Percentiles rank a stretch among this genome's conserved stretches.
These are phyloP conservation scores for Tuber indicum DNA, from an alignment of 495 filamentous ascomycete genomes.

Conservation along the genomic window DNA sequence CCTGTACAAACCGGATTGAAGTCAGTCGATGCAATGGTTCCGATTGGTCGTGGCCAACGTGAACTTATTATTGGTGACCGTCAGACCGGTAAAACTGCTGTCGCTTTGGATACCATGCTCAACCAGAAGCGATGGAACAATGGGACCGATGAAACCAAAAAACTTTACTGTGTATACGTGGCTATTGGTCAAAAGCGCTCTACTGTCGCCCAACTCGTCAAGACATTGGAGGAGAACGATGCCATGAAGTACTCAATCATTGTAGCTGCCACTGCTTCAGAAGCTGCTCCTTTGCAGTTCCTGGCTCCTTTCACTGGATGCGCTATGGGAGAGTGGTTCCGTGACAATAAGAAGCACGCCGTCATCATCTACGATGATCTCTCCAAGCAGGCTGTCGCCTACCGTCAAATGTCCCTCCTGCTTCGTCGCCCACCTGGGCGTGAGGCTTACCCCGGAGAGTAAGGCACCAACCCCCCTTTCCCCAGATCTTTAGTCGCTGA, in stretches of 20 bases:
- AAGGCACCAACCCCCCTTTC: conserved; percentile 35
- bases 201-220: conserved; percentile 96
- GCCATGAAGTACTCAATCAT: conserved; percentile 98
- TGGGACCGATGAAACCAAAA: conserved; percentile 80
- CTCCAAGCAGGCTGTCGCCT: conserved; percentile 98
- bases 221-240: conserved; percentile 99
- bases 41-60: conserved; percentile 99
- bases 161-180: conserved; percentile 99
- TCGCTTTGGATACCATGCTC: conserved; percentile 95
- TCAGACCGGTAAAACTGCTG: conserved; percentile 99
- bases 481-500: conserved; percentile 35
- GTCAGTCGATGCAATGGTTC: conserved; percentile 99
- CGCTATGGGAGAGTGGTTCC: conserved; percentile 78
- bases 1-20: conserved; percentile 99
- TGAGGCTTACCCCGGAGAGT: conserved; percentile 99
- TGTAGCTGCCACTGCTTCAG: conserved; percentile 94
- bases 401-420: conserved; percentile 99
- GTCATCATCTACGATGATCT: conserved; percentile 94
- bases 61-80: conserved; percentile 99
- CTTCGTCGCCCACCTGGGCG: conserved; percentile 98
- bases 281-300: conserved; percentile 91
- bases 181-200: conserved; percentile 99
- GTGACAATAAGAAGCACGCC: conserved; percentile 87
- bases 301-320: conserved; percentile 88
- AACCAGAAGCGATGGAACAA: conserved; percentile 99